Evolutionary conservation across 1,284 basidiomycete species (phyloP).

Genomic region (Marasmius oreades): DNA sequence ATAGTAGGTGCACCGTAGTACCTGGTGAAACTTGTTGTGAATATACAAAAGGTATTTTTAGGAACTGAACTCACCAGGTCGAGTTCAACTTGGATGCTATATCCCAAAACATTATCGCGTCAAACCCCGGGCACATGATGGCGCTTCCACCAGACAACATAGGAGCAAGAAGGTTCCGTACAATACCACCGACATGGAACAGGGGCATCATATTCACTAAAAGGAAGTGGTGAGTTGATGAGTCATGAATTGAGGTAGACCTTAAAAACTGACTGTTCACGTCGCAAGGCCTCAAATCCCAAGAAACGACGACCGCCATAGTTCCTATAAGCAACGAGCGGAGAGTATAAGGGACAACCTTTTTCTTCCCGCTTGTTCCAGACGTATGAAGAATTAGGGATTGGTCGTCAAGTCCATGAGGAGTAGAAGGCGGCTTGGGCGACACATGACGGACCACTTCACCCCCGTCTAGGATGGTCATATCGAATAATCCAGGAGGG

Average conservation of each 20-base stretch:
- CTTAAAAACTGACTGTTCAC: constrained; percentile 36
- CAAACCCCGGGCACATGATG: constrained; percentile 58
- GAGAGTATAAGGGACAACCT: constrained; percentile 60
- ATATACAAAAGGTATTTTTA: background rate
- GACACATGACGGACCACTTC: constrained; percentile 8
- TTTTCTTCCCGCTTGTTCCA: constrained; percentile 63
- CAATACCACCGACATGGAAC: constrained; percentile 65
- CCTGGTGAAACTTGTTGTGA: constrained; percentile 23
- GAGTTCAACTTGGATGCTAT: constrained; percentile 43
- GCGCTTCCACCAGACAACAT: constrained; percentile 54
- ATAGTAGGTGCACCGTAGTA: constrained; percentile 46
- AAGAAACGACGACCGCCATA: constrained; percentile 53
- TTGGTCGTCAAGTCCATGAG: constrained; percentile 40
- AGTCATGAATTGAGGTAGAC: background rate
- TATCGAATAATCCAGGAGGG: constrained; percentile 37
- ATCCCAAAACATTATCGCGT: constrained; percentile 57
- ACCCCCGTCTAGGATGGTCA: constrained; percentile 29
- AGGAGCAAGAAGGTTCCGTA: constrained; percentile 60
- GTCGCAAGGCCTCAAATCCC: constrained; percentile 44
- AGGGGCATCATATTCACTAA: constrained; percentile 65
- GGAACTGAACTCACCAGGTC: constrained; percentile 44
- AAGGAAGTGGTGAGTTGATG: background rate
- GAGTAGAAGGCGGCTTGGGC: constrained; percentile 25
- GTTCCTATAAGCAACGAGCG: constrained; percentile 58
- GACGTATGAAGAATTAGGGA: constrained; percentile 60